Conservation (phyloP, 2,329 filamentous ascomycete genomes). For the Phialemoniopsis sp. region DNA sequence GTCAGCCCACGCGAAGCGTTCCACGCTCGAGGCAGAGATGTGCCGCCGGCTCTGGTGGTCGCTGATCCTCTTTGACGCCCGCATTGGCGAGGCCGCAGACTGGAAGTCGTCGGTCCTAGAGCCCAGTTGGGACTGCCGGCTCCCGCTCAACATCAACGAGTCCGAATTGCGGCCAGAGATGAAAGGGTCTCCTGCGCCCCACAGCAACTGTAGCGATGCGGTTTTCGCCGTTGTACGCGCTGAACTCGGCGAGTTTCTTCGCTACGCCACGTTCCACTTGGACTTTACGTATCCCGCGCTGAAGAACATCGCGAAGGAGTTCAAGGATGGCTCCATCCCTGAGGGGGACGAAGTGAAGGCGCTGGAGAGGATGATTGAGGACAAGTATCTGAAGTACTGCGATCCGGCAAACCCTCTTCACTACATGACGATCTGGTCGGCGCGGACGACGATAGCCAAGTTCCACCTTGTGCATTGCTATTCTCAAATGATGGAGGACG, state of each 20-base stretch:
- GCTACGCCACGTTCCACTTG: slow-evolving; percentile 25
- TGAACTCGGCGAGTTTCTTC: slow-evolving; percentile 31
- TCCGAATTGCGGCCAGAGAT: slow-evolving; percentile 37
- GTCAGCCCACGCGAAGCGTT: slow-evolving; percentile 15
- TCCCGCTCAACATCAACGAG: slow-evolving; percentile 40
- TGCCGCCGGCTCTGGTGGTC: slow-evolving; percentile 61
- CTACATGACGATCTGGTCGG: slow-evolving; percentile 31
- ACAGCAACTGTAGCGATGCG: slow-evolving; percentile 31
- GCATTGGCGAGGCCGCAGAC: slow-evolving; percentile 47
- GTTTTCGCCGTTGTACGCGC: slow-evolving; percentile 34
- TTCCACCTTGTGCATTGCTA: slow-evolving; percentile 45
- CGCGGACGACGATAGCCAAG: slow-evolving; percentile 40
- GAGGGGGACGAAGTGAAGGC: slow-evolving; percentile 20
- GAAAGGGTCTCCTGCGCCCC: slow-evolving; percentile 21
- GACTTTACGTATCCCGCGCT: slow-evolving; percentile 26
- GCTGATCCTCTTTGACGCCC: slow-evolving; percentile 50
- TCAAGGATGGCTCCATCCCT: slow-evolving; percentile 3
- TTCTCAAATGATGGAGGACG: slow-evolving; percentile 11
- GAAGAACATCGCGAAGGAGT: slow-evolving; percentile 16
- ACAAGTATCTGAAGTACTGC: slow-evolving; percentile 38
- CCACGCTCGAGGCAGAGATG: slow-evolving; percentile 51
- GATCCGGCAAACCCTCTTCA: slow-evolving; percentile 32
- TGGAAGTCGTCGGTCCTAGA: slow-evolving; percentile 20
- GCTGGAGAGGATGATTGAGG: slow-evolving; percentile 36
- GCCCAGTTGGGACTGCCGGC: slow-evolving; percentile 35